Base-by-base conservation (phyloP, 305 asterid genomes). In the Fraxinus nigra region DNA sequence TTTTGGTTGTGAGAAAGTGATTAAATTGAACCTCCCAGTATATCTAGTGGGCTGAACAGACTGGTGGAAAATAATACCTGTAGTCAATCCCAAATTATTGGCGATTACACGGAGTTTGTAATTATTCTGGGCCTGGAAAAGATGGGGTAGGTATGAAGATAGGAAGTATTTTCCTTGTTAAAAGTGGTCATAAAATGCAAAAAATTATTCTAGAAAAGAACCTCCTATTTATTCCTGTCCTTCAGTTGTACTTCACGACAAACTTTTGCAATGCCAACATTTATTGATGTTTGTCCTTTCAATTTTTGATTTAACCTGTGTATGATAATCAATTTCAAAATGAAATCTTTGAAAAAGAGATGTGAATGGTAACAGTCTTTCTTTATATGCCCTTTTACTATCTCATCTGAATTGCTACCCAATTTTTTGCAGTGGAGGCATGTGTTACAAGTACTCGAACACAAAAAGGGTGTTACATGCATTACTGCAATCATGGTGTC, bases 401-500 rank as follows among this genome's bases (percentile, higher is more conserved):
- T 79, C 22, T 75, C 38, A 65, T 59, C 48, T 78, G 46, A 72
- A 74, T 81, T 83, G 54, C 79, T 75, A 14, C 51, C 69, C 37
- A 30, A 14, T 51, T 83, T 79, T 59, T 76, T 78, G 79, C 90
- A 95, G 99, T 93, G 99, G 99, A 94, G 91, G 89, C 88, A 88
- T 80, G 93, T 90, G 33, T 80, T 88, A 77, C 93, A 94, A 91
- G 88, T 89, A 80, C 92, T 95, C 48, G 93, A 94, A 85, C 99
- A 94, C 86, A 92, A 89, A 72, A 95, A 92, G 82, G 97, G 99
- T 33, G 97, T 95, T 59, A 94, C 97, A 10, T 95, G 98, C 94
- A 89, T 95, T 76, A 86, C 94, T 72, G 92, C 93, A 32, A 76
- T 94, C 82, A 86, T 93, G 91, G 65, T 91, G 78, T 94, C 97